A percentile compares a stretch with the other conserved stretches of the same genome.
Evolutionary conservation across 805 yeast species (phyloP).

Genomic region (Ogataea nonfermentans): DNA sequence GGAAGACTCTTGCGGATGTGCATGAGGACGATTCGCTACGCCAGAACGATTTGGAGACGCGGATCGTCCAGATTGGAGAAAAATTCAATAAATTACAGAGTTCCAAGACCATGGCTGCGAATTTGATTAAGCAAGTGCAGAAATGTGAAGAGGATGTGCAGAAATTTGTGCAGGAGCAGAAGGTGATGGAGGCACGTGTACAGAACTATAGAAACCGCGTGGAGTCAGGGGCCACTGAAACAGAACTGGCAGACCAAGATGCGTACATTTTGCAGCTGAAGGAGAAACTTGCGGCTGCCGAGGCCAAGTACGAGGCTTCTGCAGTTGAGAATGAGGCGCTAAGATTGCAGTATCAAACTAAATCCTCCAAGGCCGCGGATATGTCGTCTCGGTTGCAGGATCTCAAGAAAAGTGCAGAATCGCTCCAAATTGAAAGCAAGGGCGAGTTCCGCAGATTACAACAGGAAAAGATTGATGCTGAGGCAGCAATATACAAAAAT

Average conservation of each 20-base stretch:
- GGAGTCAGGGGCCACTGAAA: conserved; percentile 6
- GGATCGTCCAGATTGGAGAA: conserved; percentile 40
- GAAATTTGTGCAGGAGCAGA: conserved; percentile 17
- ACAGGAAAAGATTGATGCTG: conserved; percentile 18
- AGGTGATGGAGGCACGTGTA: conserved; percentile 5
- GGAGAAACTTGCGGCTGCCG: conserved; percentile 11
- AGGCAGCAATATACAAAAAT: conserved; percentile 11
- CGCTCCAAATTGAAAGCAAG: conserved; percentile 29
- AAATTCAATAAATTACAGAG: conserved; percentile 38
- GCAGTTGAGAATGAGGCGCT: conserved; percentile 29
- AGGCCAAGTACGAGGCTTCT: conserved; percentile 17
- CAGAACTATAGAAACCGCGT: conserved; percentile 8
- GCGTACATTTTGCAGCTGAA: conserved; percentile 9
- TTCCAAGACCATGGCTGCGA: conserved; percentile 32
- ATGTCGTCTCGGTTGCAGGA: conserved; percentile 31
- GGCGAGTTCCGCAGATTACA: conserved; percentile 36
- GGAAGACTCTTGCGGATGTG: conserved; percentile 24
- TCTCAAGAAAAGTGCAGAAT: conserved; percentile 26
- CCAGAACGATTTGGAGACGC: conserved; percentile 40
- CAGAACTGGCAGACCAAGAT: conserved; percentile 10
- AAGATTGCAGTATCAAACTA: conserved; percentile 43
- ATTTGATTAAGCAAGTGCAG: conserved; percentile 31
- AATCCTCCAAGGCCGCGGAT: conserved; percentile 49
- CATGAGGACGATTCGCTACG: conserved; percentile 39
- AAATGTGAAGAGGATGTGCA: conserved; percentile 33